phyloP scores from a whole-genome alignment of 1,284 basidiomycete species.

The Polyporus tsugae region DNA sequence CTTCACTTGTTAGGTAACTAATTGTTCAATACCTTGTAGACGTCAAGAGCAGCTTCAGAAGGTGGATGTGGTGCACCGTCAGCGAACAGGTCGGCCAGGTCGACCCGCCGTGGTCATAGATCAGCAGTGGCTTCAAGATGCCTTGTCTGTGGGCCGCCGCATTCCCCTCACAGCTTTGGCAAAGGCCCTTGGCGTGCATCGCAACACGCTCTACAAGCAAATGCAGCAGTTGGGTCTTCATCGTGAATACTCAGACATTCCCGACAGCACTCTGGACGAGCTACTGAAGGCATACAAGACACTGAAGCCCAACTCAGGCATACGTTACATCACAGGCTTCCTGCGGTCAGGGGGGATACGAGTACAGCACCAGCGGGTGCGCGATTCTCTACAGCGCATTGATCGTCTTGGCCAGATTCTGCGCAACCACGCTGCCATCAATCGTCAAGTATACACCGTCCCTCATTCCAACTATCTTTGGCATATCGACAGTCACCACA shows the following conservation, averaged over 20 bases:
- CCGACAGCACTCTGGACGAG: conserved; percentile 4
- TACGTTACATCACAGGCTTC: conserved; percentile 18
- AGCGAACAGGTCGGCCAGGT: conserved; percentile 4
- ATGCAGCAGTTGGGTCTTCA: conserved; percentile 8
- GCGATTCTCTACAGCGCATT: conserved; percentile 28
- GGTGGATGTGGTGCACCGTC: neutral
- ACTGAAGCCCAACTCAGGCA: conserved; percentile 29
- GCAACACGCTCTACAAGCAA: conserved; percentile 20
- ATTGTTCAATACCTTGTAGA: neutral
- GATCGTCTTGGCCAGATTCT: conserved; percentile 29
- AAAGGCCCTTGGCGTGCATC: conserved; percentile 17
- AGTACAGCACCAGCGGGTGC: conserved; percentile 23
- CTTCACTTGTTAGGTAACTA: neutral
- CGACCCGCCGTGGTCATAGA: conserved; percentile 22
- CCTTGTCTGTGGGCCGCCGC: conserved; percentile 13
- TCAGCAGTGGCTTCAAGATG: conserved; percentile 18
- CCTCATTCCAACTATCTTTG: conserved; percentile 50
- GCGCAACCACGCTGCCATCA: conserved; percentile 31
- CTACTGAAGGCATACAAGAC: conserved; percentile 15
- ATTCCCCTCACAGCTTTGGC: conserved; percentile 20
- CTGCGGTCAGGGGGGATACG: conserved; percentile 18
- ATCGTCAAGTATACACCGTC: conserved; percentile 42
- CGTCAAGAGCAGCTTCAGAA: neutral
- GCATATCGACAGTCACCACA: conserved; percentile 60
- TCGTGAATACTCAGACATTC: conserved; percentile 12